Percentiles rank a stretch among this genome's conserved stretches.
Conservation (phyloP, 495 filamentous ascomycete genomes). For the Paragyromitra xinjiangensis region DNA sequence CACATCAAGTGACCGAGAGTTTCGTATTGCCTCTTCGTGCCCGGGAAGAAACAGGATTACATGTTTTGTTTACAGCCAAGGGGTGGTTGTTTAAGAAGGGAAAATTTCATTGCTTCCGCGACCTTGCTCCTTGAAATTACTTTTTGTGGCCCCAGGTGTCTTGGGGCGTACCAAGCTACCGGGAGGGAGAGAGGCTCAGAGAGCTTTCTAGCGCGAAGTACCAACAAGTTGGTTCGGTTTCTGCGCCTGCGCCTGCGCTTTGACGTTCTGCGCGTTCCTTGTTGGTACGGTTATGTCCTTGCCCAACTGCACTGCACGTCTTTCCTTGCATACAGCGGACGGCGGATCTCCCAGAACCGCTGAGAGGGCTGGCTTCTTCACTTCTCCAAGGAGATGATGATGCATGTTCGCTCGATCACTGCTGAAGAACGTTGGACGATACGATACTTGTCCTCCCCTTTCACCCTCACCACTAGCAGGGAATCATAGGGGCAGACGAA, state of each 20-base stretch:
- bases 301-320: slow-evolving; percentile 14
- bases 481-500: slow-evolving; percentile 25
- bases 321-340: slow-evolving; percentile 43
- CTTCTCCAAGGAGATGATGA: neutral
- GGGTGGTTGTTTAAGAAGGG: slow-evolving; percentile 34
- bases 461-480: slow-evolving; percentile 20
- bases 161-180: slow-evolving; percentile 48
- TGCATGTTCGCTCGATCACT: slow-evolving; percentile 2
- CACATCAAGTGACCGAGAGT: slow-evolving; percentile 47
- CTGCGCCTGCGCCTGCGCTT: slow-evolving; percentile 46
- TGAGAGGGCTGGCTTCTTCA: neutral
- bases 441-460: neutral
- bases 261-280: slow-evolving; percentile 48
- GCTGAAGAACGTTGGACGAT: neutral
- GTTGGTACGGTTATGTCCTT: slow-evolving; percentile 39
- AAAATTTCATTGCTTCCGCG: slow-evolving; percentile 25
- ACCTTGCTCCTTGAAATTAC: slow-evolving; percentile 46
- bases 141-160: slow-evolving; percentile 37
- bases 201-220: slow-evolving; percentile 29
- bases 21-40: slow-evolving; percentile 16
- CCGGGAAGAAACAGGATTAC: slow-evolving; percentile 38
- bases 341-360: slow-evolving; percentile 47
- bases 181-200: slow-evolving; percentile 33
- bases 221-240: slow-evolving; percentile 56
- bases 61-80: slow-evolving; percentile 44